Conservation (phyloP, 148 eudicot genomes). For the Rhododendron simsii region DNA sequence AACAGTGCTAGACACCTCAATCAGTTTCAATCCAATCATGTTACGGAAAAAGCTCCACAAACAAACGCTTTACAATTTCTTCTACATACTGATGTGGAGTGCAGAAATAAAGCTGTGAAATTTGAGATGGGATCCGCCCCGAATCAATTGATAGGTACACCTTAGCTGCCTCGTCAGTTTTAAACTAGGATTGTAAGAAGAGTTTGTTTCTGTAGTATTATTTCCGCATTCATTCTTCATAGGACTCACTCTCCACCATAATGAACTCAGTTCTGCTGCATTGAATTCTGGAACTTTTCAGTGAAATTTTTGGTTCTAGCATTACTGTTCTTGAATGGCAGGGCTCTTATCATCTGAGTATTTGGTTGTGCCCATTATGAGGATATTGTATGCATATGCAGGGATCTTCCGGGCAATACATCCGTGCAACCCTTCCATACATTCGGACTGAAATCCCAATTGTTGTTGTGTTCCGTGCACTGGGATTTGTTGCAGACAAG, state of each 20-base stretch:
- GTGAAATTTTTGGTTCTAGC: neutral
- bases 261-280: neutral
- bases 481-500: conserved; percentile 68
- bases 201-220: neutral
- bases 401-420: conserved; percentile 93
- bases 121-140: neutral
- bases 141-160: neutral
- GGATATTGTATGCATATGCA: conserved; percentile 21
- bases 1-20: neutral
- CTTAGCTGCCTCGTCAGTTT: neutral
- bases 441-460: conserved; percentile 84
- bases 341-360: neutral
- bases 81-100: neutral
- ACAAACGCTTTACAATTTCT: neutral
- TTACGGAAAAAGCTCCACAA: neutral
- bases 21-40: neutral
- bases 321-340: neutral
- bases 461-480: conserved; percentile 52
- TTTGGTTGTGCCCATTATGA: neutral
- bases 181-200: neutral
- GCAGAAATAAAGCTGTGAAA: neutral
- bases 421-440: conserved; percentile 90
- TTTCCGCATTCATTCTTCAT: neutral
- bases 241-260: neutral
- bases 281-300: neutral